These are phyloP conservation scores for Rhizopogon roseolus DNA, from an alignment of 768 basidiomycete genomes.

Conservation along the genomic window DNA sequence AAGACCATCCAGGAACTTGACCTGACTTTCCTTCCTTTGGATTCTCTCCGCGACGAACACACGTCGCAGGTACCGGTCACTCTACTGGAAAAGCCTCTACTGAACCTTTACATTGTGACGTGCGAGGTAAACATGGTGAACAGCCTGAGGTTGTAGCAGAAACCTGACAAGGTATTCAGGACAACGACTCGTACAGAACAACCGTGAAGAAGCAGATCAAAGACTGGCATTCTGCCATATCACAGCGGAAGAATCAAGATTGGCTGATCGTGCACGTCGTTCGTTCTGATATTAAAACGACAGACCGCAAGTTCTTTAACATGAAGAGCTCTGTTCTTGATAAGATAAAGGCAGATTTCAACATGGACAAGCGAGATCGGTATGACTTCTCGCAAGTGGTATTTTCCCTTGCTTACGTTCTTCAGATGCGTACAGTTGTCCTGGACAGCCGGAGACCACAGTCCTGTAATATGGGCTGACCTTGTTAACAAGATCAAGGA, in stretches of 20 bases:
- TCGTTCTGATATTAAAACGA: slow-evolving; percentile 58
- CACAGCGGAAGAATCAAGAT: slow-evolving; percentile 77
- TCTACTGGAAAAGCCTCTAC: slow-evolving; percentile 78
- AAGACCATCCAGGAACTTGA: slow-evolving; percentile 89
- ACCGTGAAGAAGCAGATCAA: slow-evolving; percentile 82
- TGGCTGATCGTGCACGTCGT: slow-evolving; percentile 91
- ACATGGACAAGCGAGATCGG: slow-evolving; percentile 84
- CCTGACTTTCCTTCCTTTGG: slow-evolving; percentile 66
- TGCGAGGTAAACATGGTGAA: slow-evolving; percentile 68
- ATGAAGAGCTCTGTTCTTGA: slow-evolving; percentile 83
- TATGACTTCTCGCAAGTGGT: slow-evolving; percentile 19
- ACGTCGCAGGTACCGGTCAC: slow-evolving; percentile 72
- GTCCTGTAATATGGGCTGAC: slow-evolving; percentile 83
- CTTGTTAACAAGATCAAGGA: slow-evolving; percentile 88
- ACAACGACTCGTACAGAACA: slow-evolving; percentile 70
- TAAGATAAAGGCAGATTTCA: slow-evolving; percentile 91
- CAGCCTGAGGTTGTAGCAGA: neutral
- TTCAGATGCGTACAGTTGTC: slow-evolving; percentile 79
- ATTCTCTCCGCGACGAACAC: slow-evolving; percentile 66
- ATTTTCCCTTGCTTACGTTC: slow-evolving; percentile 1
- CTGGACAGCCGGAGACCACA: slow-evolving; percentile 68
- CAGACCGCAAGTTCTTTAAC: slow-evolving; percentile 70
- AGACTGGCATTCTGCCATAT: slow-evolving; percentile 77
- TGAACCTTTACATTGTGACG: slow-evolving; percentile 81
- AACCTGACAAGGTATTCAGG: slow-evolving; percentile 31